Conservation (phyloP, 495 filamentous ascomycete species). For the Podospora comata region DNA sequence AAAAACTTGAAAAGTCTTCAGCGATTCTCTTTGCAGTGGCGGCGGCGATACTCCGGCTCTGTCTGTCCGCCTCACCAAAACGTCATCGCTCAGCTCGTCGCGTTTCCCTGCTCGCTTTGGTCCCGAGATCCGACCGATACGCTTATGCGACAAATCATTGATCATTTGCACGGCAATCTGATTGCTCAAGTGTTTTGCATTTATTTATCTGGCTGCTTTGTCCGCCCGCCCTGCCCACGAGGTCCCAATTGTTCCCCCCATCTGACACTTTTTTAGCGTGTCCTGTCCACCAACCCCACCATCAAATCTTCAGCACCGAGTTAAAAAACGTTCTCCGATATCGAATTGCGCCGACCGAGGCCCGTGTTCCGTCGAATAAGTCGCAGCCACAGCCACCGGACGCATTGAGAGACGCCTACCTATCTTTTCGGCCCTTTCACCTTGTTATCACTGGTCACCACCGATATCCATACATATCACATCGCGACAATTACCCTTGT, state of each 20-base stretch:
- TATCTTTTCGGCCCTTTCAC: background rate
- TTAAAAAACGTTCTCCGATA: background rate
- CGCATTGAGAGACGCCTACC: background rate
- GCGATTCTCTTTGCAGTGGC: slow-evolving; percentile 10
- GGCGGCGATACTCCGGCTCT: slow-evolving; percentile 5
- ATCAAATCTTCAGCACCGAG: background rate
- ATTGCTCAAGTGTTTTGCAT: background rate
- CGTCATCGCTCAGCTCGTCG: slow-evolving; percentile 12
- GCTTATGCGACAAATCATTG: slow-evolving; percentile 1
- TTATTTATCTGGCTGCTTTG: slow-evolving; percentile 3
- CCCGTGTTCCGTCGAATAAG: background rate
- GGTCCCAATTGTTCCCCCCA: background rate
- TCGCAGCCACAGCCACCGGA: background rate
- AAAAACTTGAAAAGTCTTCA: slow-evolving; percentile 6
- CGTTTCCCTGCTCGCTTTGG: slow-evolving; percentile 9
- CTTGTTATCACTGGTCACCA: background rate
- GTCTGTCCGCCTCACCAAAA: slow-evolving; percentile 17
- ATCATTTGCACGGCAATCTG: slow-evolving; percentile 1
- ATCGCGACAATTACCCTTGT: background rate
- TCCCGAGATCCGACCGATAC: background rate
- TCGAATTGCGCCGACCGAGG: background rate
- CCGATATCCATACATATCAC: background rate
- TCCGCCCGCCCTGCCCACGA: slow-evolving; percentile 4
- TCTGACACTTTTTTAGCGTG: slow-evolving; percentile 5
- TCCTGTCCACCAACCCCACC: background rate